phyloP scores from a whole-genome alignment of 352 stramenopile species.

The Phytopythium sindhum region DNA sequence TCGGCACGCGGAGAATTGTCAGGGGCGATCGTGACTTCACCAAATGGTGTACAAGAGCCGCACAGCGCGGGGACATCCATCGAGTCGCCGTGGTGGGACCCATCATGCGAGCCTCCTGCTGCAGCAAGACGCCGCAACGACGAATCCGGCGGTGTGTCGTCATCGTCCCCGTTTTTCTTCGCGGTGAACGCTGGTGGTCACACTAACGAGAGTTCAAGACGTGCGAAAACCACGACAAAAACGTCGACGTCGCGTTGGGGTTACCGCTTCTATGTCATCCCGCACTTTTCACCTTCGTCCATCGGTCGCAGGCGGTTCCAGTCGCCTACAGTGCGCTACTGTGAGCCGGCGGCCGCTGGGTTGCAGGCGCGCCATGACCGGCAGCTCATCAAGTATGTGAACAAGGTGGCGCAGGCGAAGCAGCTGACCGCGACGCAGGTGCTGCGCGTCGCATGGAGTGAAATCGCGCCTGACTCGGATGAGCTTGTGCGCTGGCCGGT shows the following conservation, averaged over 20 bases:
- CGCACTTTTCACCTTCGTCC: conserved; percentile 51
- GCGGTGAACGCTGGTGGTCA: not conserved
- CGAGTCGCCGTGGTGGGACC: conserved; percentile 17
- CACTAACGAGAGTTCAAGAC: not conserved
- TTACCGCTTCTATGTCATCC: conserved; percentile 72
- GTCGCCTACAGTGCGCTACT: conserved; percentile 24
- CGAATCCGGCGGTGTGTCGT: conserved; percentile 12
- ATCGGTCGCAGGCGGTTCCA: conserved; percentile 52
- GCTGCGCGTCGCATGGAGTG: conserved; percentile 50
- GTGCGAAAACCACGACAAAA: not conserved
- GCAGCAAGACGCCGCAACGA: conserved; percentile 24
- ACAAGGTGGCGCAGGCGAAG: conserved; percentile 50
- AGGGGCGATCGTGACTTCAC: not conserved
- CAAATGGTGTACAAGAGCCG: not conserved
- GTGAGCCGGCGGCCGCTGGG: conserved; percentile 8
- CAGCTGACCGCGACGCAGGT: conserved; percentile 46
- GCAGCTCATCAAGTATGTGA: conserved; percentile 74
- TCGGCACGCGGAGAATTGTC: conserved; percentile 23
- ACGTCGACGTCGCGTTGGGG: conserved; percentile 38
- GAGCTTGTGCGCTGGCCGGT: conserved; percentile 71
- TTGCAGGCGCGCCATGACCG: conserved; percentile 39
- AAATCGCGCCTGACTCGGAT: conserved; percentile 53
- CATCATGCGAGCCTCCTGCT: conserved; percentile 19
- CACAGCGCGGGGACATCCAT: not conserved
- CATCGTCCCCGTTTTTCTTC: conserved; percentile 23